phyloP scores from a whole-genome alignment of 192 early-diverging fungal genomes.

The Funneliformis mosseae region DNA sequence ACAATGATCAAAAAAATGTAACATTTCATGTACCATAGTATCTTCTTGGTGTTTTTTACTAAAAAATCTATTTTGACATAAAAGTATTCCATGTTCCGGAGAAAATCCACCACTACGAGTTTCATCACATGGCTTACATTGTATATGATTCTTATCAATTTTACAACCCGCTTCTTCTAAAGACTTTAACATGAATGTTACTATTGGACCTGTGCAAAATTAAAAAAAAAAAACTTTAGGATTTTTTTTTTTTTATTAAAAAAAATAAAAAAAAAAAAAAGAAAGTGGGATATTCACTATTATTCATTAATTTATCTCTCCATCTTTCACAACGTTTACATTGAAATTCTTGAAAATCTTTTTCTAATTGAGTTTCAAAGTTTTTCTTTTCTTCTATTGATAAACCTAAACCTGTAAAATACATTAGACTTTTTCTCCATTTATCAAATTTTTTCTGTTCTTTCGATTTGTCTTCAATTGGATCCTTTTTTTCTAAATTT shows the following conservation, averaged over 20 bases:
- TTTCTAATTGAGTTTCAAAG: slow-evolving; percentile 40
- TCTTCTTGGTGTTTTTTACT: slow-evolving; percentile 85
- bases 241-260: too few relatives aligned
- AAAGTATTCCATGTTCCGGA: slow-evolving; percentile 74
- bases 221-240: not conserved
- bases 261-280: too few relatives aligned
- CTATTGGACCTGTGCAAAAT: slow-evolving; percentile 67
- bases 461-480: slow-evolving; percentile 35
- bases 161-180: slow-evolving; percentile 69
- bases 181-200: slow-evolving; percentile 84
- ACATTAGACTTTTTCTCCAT: slow-evolving; percentile 62
- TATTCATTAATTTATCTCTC: slow-evolving; percentile 75
- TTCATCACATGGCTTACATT: slow-evolving; percentile 81
- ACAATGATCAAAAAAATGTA: slow-evolving; percentile 81
- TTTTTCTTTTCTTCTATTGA: slow-evolving; percentile 50
- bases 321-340: slow-evolving; percentile 72
- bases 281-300: slow-evolving; percentile 44
- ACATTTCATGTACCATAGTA: slow-evolving; percentile 93
- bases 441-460: slow-evolving; percentile 63
- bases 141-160: slow-evolving; percentile 62
- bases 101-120: slow-evolving; percentile 88
- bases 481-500: not conserved
- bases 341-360: slow-evolving; percentile 54
- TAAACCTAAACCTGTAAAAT: slow-evolving; percentile 65
- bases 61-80: slow-evolving; percentile 85